Evolutionary conservation across 1,284 basidiomycete species (phyloP), one percentile per base, ranked within the genome.

Genomic region (Athelia sp.): DNA sequence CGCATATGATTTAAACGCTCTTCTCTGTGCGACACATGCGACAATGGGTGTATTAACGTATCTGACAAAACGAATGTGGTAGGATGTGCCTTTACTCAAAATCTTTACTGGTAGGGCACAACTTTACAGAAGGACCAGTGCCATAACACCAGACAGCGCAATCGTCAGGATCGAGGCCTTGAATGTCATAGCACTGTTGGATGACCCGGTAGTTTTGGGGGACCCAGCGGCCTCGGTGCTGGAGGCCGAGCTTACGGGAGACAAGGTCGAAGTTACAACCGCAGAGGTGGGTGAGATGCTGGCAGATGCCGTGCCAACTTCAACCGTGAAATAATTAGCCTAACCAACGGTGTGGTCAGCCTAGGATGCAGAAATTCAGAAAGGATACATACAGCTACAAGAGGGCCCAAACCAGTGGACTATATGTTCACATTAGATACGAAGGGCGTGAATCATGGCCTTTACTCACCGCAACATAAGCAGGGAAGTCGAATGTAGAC

Each of bases 271-370:
- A 18, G 79, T 76, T 53, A 79, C 69, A 22, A 90, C 86, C 13
- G 84, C 62, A 23, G 79, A 78, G 31, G 87, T 90, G 17, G 78
- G 57, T 24, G 77, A 67, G 48, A 81, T 62, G 40, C 77, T 69
- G 43, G 62, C 68, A 29, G 80, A 83, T 14, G 77, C 71, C 2
- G 73, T 73, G 40, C 87, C 87, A 59, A 81, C 77, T 63, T 88
- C 79, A 55, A 91, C 89, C 19, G 77, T 81, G 62, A 91, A 80
- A 73, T 90, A 93, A 56, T 74, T 84, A 48, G 79, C 81, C 78
- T 84, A 26, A 13, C 45, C 29, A 47, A 63, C 18, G 61, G 65
- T 48, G 64, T 24, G 56, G 56, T 40, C 15, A 40, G 36, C n/a
- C 15, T 19, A 60, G 44, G 49, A 68, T 58, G 67, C 66, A 50